Evolutionary conservation across 2,329 filamentous ascomycete genomes (phyloP), one percentile per base, ranked within the genome.

Genomic region (Apiospora hydei): DNA sequence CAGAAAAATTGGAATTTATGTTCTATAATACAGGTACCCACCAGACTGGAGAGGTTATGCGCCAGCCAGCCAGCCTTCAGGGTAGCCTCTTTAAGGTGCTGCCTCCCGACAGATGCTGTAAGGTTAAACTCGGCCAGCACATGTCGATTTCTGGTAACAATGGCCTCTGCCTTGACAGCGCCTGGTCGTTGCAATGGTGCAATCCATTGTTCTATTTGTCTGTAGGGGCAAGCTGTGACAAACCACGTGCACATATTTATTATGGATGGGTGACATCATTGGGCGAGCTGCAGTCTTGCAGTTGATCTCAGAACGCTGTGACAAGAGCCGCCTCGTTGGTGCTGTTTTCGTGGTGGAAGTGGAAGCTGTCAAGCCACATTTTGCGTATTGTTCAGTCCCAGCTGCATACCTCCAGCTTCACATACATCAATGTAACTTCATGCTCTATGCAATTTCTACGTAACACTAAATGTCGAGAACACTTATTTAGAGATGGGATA

Each of bases 201-300:
- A 53, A 24, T 24, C 51, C 10, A 6, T 38, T 11, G 16, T 21
- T 49, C 18, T 49, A 11, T 49, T 10, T 49, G 21, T 49, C 8
- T n/a, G 8, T 49, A n/a, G n/a, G 46, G 11, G 18, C 41, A 18
- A 18, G 34, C 4, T 41, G 16, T 11, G 14, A 41, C 38, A 8
- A 8, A 10, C 53, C 21, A 38, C 30, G 3, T 38, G 16, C 21
- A 38, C 30, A 8, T 38, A 26, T 38, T 4, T 21, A 38, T 38
- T 38, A 34, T 14, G 57, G 34, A 41, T n/a, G 21, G 41, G 57
- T 64, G 57, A 41, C 57, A 64, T 64, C 57, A 64, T 41, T n/a
- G 6, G 18, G 8, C 34, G 14, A 41, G 57, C 18, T 41, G 18
- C 8, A 64, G 18, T 41, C 10, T 41, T 34, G 6, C 53, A 3